Evolutionary conservation across 1,284 basidiomycete species (phyloP), one percentile per base, ranked within the genome.

Genomic region (Agaricales sp.): DNA sequence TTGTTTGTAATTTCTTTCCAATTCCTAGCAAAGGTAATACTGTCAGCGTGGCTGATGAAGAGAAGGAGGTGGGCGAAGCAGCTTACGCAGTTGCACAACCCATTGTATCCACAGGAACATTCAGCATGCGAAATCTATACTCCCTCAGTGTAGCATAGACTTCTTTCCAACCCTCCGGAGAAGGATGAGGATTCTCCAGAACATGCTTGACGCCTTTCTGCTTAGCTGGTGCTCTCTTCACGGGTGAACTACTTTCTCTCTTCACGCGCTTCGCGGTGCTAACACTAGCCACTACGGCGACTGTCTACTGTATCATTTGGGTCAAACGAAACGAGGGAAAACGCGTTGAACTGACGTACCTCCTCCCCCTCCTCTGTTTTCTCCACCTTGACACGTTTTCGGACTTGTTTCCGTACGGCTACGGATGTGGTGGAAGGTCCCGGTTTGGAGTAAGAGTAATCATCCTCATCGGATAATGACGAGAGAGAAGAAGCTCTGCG

Each of bases 21-120:
- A 20, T 41, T 41, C 16, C 39, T 41, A 30, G 26, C 6, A 6
- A 30, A 14, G 14, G 14, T 30, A 6, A 6, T 6, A 6, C 26
- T 6, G 26, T 30, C 14, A 30, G 6, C 39, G 8, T 8, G 39
- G 18, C 39, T 18, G 18, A 41, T 20, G 39, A 41, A 16, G 16
- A 41, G 16, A 4, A 6, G 18, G 19, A 4, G 16, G 18, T 18
- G 18, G 18, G 6, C n/a, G 18, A 41, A 11, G n/a, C 30, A n/a
- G 18, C 39, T 4, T 20, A 41, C 39, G 39, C 39, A 18, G 39
- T 41, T 4, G 84, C 83, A 60, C 85, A 94, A 0, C 89, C 89
- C 92, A 94, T 92, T 0, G 85, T 89, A 59, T 97, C 92, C 2
- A 96, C 92, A 0, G 93, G 91, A 0, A 92, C 92, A 0, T 77